These are phyloP conservation scores for Prillingera fragicola DNA, from an alignment of 1,284 basidiomycete genomes.

Conservation along the genomic window DNA sequence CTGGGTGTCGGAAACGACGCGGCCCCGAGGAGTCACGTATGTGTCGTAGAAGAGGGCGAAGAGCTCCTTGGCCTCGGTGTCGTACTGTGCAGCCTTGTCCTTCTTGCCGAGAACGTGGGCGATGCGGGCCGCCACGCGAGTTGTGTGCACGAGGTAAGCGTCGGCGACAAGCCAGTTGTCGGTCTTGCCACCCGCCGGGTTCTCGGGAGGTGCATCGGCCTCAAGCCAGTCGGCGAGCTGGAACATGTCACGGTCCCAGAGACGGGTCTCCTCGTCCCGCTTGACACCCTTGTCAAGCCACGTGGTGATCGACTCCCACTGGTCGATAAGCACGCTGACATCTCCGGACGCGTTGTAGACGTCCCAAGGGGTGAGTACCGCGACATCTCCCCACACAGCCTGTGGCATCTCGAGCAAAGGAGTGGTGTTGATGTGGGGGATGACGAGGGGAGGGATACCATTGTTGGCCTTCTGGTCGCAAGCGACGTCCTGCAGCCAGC, in stretches of 20 bases:
- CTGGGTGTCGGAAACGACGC: conserved; percentile 14
- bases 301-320: conserved; percentile 14
- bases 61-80: conserved; percentile 3
- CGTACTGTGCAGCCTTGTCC: conserved; percentile 8
- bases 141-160: conserved; percentile 30
- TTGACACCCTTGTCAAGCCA: conserved; percentile 22
- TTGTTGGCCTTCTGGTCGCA: conserved; percentile 20
- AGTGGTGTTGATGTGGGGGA: conserved; percentile 6
- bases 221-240: conserved; percentile 27
- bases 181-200: conserved; percentile 14
- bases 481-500: conserved; percentile 22
- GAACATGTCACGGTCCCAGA: conserved; percentile 11
- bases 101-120: conserved; percentile 11
- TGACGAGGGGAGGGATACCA: conserved; percentile 16
- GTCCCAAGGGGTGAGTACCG: conserved; percentile 19
- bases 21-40: conserved; percentile 12
- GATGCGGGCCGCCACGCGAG: conserved; percentile 15
- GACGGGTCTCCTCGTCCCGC: conserved; percentile 4
- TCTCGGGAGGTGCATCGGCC: conserved; percentile 15
- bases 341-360: conserved; percentile 16
- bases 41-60: conserved; percentile 12
- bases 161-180: conserved; percentile 23
- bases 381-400: conserved; percentile 22
- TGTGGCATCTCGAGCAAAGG: conserved; percentile 8
- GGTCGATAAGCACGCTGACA: conserved; percentile 4